A percentile compares a stretch with the other conserved stretches of the same genome.
phyloP scores from a whole-genome alignment of 192 early-diverging fungal genomes.

The Coemansia sp. region DNA sequence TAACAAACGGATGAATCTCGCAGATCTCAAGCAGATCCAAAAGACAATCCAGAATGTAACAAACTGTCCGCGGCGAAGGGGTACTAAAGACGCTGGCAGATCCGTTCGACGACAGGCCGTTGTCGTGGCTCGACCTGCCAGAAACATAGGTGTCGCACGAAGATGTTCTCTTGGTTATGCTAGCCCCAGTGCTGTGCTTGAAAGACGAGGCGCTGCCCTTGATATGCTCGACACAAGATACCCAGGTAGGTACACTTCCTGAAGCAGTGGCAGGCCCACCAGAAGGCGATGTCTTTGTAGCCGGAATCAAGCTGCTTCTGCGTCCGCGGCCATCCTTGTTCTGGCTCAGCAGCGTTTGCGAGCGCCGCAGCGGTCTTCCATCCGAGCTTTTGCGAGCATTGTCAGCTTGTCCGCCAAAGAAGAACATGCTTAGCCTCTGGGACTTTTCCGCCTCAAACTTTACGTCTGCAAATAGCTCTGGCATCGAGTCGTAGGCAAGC shows the following conservation, averaged over 20 bases:
- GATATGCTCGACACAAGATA: conserved; percentile 30
- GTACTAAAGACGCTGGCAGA: conserved; percentile 23
- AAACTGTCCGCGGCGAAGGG: conserved; percentile 69
- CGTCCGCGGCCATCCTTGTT: conserved; percentile 31
- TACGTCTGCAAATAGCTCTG: conserved; percentile 58
- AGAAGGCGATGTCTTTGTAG: background rate
- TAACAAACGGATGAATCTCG: conserved; percentile 73
- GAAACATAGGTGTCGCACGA: conserved; percentile 55
- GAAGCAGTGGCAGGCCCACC: conserved; percentile 29
- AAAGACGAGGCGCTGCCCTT: background rate
- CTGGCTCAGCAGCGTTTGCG: conserved; percentile 30
- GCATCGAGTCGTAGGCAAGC: conserved; percentile 70
- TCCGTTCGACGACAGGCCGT: conserved; percentile 8
- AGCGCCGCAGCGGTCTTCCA: conserved; percentile 49
- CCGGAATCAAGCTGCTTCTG: conserved; percentile 36
- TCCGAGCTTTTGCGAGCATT: conserved; percentile 36
- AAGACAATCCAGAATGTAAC: conserved; percentile 67
- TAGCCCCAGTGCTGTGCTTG: background rate
- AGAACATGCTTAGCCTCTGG: conserved; percentile 50
- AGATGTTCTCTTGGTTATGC: conserved; percentile 27
- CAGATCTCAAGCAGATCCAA: conserved; percentile 70
- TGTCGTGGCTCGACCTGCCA: conserved; percentile 32
- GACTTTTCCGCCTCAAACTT: conserved; percentile 46
- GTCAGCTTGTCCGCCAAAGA: conserved; percentile 37
- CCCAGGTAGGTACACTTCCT: conserved; percentile 40